Base-by-base conservation (phyloP, 2,329 filamentous ascomycete species). In the Tricladium varicosporioides region DNA sequence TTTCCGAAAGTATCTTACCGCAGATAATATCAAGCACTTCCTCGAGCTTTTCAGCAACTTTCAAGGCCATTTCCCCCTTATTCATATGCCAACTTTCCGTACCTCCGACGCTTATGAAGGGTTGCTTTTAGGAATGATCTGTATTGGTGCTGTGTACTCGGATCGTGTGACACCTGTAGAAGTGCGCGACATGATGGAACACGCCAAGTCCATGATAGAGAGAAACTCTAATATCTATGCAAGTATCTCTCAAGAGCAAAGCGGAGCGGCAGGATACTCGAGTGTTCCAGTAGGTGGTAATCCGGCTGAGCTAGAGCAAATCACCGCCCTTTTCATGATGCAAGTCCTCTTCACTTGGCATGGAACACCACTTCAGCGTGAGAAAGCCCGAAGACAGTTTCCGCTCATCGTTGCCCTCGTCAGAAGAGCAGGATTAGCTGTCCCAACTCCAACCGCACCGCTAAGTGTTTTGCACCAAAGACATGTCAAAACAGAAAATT, bases 81-180 rank as follows among this genome's bases (percentile, higher is more conserved):
- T 91, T 52, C 87, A 92, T 68, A 79, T 87, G 70, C 81, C 87
- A 36, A 88, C 87, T 8, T 89, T 91, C 72, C 81, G 84, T 67
- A 80, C 88, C 53, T 76, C 81, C 60, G 80, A 85, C 60, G 82
- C 84, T 48, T 85, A 87, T 69, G 83, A 85, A 59, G 85, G 86
- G 62, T 78, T 91, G 59, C 75, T 89, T 50, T 78, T 88, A 58
- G 80, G 80, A 60, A 88, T 92, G 78, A 84, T 88, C 66, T 89
- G 85, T 69, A 79, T 89, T 65, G 88, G 88, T 40, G 87, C 88
- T 43, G 88, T 89, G 56, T 92, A 91, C 72, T 89, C 88, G 51
- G 80, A 87, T 53, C 79, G 78, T 59, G 74, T 88, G 60, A 75
- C 77, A 27, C 72, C 84, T 46, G 74, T 78, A 59, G 78, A 88